A percentile compares a stretch with the other conserved stretches of the same genome.
Evolutionary conservation across 2,329 filamentous ascomycete species (phyloP).

Genomic region (Xylariaceae sp.): DNA sequence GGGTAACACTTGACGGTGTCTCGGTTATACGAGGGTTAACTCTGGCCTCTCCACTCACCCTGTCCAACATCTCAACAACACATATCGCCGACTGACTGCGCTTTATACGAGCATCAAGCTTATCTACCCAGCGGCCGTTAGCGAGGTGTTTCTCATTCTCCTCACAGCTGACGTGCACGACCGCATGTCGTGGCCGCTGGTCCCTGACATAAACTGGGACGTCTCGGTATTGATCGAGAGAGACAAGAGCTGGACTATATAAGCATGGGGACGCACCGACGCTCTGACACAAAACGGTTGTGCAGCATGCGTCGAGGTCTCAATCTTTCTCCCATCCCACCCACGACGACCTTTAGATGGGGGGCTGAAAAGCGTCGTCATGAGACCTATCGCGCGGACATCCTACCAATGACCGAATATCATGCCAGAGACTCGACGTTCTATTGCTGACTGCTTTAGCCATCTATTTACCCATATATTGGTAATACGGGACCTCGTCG

Average conservation of each 20-base stretch:
- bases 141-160: constrained; percentile 1
- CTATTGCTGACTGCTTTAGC: too few species aligned
- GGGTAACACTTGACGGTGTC: constrained; percentile 6
- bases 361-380: too few species aligned
- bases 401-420: neutral
- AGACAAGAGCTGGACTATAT: neutral
- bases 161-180: neutral
- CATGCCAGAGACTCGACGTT: too few species aligned
- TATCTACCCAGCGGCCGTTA: neutral
- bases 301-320: constrained; percentile 23
- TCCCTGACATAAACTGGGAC: neutral
- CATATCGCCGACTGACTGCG: neutral
- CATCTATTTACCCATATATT: neutral
- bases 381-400: neutral
- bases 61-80: neutral
- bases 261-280: neutral
- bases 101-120: neutral
- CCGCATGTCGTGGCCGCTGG: neutral
- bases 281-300: constrained; percentile 23
- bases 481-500: constrained; percentile 10
- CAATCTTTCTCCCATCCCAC: neutral
- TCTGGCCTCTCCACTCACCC: neutral
- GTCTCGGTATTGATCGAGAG: neutral
- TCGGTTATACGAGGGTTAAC: constrained; percentile 1
- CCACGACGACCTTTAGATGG: too few species aligned